Conservation (phyloP, 2,329 filamentous ascomycete species). For the Aspergillus sp. region DNA sequence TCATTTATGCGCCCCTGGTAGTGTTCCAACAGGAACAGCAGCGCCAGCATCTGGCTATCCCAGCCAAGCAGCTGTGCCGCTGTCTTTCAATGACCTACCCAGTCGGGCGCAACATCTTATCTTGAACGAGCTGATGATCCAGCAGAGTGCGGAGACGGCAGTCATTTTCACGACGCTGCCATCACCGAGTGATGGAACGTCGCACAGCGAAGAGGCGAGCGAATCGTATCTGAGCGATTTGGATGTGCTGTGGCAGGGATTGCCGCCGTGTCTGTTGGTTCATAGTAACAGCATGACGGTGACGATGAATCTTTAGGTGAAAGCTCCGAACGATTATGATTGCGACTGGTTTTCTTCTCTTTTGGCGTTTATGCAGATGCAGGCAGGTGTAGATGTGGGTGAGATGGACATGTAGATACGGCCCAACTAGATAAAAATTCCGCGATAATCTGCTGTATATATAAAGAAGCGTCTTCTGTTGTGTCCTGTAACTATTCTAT, state of each 20-base stretch:
- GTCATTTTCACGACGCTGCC: conserved; percentile 79
- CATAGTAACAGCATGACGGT: conserved; percentile 88
- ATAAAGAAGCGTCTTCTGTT: too few relatives aligned
- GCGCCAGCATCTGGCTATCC: conserved; percentile 43
- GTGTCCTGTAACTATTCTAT: too few relatives aligned
- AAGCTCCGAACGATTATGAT: conserved; percentile 5
- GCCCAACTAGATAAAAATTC: too few relatives aligned
- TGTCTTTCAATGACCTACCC: conserved; percentile 81
- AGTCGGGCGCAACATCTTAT: conserved; percentile 80
- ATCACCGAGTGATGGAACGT: conserved; percentile 70
- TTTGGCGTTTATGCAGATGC: too few relatives aligned
- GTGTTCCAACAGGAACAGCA: conserved; percentile 14
- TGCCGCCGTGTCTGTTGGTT: conserved; percentile 71
- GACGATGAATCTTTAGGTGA: conserved; percentile 43
- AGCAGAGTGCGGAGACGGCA: conserved; percentile 62
- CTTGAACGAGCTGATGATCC: conserved; percentile 72
- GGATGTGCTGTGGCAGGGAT: conserved; percentile 67
- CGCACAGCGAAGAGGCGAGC: conserved; percentile 61
- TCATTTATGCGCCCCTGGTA: conserved; percentile 13
- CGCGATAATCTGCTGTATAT: too few relatives aligned
- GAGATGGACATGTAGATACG: too few relatives aligned
- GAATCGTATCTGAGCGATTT: conserved; percentile 69
- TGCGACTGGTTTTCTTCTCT: background rate
- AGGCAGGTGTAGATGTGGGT: too few relatives aligned
- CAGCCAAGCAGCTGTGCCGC: conserved; percentile 56